phyloP scores from a whole-genome alignment of 768 basidiomycete genomes.

The Rhodotorula babjevae region DNA sequence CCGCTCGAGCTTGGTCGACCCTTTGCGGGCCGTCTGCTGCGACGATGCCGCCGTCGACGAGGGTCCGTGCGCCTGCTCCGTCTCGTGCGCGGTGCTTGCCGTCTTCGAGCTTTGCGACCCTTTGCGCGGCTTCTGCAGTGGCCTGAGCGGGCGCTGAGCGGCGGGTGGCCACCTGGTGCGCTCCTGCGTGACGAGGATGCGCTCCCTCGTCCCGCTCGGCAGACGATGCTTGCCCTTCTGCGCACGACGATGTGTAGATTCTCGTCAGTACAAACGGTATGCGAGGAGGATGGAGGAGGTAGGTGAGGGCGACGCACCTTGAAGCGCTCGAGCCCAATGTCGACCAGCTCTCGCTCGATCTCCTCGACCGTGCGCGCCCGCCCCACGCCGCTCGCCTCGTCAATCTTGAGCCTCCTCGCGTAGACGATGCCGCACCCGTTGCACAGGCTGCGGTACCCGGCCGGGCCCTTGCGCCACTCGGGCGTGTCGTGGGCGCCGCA shows the following conservation, averaged over 20 bases:
- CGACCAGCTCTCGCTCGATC: constrained; percentile 16
- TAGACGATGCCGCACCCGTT: constrained; percentile 22
- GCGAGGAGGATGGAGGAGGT: no score
- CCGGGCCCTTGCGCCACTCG: constrained; percentile 33
- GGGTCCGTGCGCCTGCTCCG: no score
- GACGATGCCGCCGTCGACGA: not conserved
- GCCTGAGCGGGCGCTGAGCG: no score
- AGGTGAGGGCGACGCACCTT: constrained; percentile 4
- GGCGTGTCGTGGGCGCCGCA: constrained; percentile 8
- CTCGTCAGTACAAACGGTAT: no score
- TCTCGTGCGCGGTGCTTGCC: no score
- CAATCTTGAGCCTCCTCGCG: constrained; percentile 12
- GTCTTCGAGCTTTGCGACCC: no score
- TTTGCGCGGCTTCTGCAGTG: not conserved
- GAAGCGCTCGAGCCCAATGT: constrained; percentile 30
- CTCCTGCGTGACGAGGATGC: constrained; percentile 15
- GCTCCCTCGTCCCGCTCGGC: not conserved
- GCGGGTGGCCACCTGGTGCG: not conserved
- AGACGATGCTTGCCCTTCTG: not conserved
- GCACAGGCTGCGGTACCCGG: constrained; percentile 25
- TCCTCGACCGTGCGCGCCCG: not conserved
- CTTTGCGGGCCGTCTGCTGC: not conserved
- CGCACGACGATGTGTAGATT: no score
- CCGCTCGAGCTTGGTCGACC: not conserved
- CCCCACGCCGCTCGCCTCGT: not conserved